phyloP scores from a whole-genome alignment of 768 basidiomycete genomes.

The Mycena floridula region DNA sequence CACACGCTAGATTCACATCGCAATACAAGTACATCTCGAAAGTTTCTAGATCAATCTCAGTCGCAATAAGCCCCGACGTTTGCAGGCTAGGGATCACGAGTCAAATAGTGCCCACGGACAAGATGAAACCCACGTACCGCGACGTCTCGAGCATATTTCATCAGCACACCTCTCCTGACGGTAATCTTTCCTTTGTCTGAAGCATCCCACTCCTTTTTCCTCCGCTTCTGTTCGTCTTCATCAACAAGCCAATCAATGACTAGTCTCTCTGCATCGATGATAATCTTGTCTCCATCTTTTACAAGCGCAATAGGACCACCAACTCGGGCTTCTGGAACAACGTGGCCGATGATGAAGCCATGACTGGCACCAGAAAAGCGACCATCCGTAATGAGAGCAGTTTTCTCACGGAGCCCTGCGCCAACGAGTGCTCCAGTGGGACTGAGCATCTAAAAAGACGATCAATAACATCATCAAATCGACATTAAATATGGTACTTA shows the following conservation, averaged over 20 bases:
- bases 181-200: slow-evolving; percentile 58
- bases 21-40: no score
- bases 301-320: slow-evolving; percentile 89
- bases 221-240: slow-evolving; percentile 55
- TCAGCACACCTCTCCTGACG: slow-evolving; percentile 68
- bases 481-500: slow-evolving; percentile 38
- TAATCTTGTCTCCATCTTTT: slow-evolving; percentile 72
- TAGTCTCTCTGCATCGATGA: slow-evolving; percentile 63
- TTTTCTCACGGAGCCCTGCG: slow-evolving; percentile 71
- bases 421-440: slow-evolving; percentile 84
- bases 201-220: slow-evolving; percentile 64
- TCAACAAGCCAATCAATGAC: slow-evolving; percentile 70
- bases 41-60: no score
- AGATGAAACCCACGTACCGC: slow-evolving; percentile 51
- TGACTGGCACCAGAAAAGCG: slow-evolving; percentile 60
- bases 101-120: slow-evolving; percentile 2
- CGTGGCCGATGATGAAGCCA: slow-evolving; percentile 53
- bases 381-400: slow-evolving; percentile 83
- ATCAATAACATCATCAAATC: slow-evolving; percentile 19
- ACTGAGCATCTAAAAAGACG: slow-evolving; percentile 30
- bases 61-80: slow-evolving; percentile 81
- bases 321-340: slow-evolving; percentile 60
- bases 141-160: slow-evolving; percentile 81
- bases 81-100: slow-evolving; percentile 50
- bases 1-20: no score